Evolutionary conservation across 495 filamentous ascomycete species (phyloP), one percentile per base, ranked within the genome.

Genomic region (Sporormia fimetaria): DNA sequence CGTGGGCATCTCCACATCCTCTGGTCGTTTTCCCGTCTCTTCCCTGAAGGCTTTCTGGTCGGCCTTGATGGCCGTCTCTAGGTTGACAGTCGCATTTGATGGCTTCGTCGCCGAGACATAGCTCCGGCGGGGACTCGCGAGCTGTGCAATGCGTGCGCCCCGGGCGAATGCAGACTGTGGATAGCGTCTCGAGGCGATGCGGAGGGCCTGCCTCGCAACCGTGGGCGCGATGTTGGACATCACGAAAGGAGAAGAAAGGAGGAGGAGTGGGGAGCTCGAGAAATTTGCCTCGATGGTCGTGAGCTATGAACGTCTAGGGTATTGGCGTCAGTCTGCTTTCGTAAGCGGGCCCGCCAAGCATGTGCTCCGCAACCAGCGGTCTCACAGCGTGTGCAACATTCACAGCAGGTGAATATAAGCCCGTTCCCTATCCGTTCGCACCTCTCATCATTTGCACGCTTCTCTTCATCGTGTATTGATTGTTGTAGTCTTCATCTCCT

Each of bases 61-160:
- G 38, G 83, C 70, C 51, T 76, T 76, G 63, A 93, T 84, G 22
- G 83, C 74, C 9, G 78, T 80, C 45, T 92, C 87, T 29, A 85
- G 67, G 48, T 75, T 80, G 56, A 93, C 83, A 55, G 87, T 81
- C 16, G 87, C 87, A 63, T 78, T 74, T 44, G 74, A 75, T 43
- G 76, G 68, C 64, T 81, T 83, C 50, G 83, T 77, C 60, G 84
- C 78, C n/a, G 85, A 79, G 47, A 93, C 86, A 68, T 92, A 95
- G 51, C 62, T 67, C 46, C 87, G 72, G 42, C 58, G 46, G 54
- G 56, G 52, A 44, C 29, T 54, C 57, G 52, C 51, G 66, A 60
- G 67, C 57, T 64, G 61, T 58, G 49, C 64, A 59, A 63, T 65
- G 48, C 43, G 57, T 57, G 49, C 43, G 51, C 43, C 26, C 22